These are phyloP conservation scores for Trichoderma brevicompactum DNA, from an alignment of 2,329 filamentous ascomycete genomes.

Conservation along the genomic window DNA sequence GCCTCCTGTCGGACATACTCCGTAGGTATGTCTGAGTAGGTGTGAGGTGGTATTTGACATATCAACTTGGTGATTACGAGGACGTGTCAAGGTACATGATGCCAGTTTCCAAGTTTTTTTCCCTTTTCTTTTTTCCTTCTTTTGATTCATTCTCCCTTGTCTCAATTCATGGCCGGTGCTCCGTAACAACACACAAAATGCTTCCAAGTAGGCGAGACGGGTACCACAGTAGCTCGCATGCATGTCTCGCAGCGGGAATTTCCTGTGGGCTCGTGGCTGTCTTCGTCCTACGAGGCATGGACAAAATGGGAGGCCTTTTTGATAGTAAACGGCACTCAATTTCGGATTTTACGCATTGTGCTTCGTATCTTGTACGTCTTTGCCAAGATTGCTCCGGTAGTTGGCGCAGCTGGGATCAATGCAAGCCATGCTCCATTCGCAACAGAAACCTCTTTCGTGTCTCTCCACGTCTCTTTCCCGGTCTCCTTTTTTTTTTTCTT, in stretches of 20 bases:
- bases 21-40: not conserved
- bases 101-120: no score
- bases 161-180: no score
- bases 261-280: not conserved
- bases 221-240: conserved; percentile 12
- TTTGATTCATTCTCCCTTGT: no score
- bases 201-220: conserved; percentile 5
- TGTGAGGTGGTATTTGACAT: no score
- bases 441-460: not conserved
- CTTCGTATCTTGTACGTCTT: no score
- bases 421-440: not conserved
- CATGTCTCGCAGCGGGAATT: conserved; percentile 25
- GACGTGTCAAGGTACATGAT: no score
- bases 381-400: no score
- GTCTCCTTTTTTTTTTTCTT: conserved; percentile 14
- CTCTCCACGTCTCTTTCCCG: not conserved
- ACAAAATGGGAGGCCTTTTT: no score
- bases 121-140: no score
- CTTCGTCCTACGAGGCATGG: not conserved
- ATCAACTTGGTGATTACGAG: no score
- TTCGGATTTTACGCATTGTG: not conserved
- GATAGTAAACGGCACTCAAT: not conserved
- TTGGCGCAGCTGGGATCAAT: not conserved
- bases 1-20: not conserved
- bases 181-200: no score